phyloP scores from a whole-genome alignment of 768 basidiomycete genomes.

The Boletales sp. region DNA sequence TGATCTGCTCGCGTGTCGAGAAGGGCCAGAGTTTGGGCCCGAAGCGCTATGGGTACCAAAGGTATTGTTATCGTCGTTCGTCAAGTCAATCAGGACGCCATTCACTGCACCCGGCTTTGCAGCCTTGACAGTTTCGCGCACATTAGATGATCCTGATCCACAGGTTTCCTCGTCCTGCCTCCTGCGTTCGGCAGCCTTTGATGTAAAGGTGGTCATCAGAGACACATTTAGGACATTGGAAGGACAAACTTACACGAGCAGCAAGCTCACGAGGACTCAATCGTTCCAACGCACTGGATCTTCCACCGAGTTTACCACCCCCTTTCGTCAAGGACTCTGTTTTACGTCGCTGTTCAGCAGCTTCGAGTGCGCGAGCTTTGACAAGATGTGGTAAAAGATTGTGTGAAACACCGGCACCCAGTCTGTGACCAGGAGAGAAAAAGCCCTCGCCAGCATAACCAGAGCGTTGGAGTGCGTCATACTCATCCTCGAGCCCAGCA shows the following conservation, averaged over 20 bases:
- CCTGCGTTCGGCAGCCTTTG: conserved; percentile 84
- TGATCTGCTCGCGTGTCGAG: neutral
- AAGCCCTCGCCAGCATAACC: conserved; percentile 94
- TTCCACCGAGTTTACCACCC: conserved; percentile 62
- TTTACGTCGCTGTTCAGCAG: conserved; percentile 71
- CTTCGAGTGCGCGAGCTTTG: conserved; percentile 64
- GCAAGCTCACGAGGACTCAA: conserved; percentile 70
- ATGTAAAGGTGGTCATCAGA: neutral
- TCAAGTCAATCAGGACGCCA: conserved; percentile 56
- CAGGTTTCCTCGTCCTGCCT: conserved; percentile 72
- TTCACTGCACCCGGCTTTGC: conserved; percentile 60
- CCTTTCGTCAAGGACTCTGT: conserved; percentile 42
- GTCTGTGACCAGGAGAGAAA: conserved; percentile 63
- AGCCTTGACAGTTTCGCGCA: conserved; percentile 66
- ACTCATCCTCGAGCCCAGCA: conserved; percentile 77
- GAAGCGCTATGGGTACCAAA: conserved; percentile 13
- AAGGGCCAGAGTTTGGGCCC: conserved; percentile 28
- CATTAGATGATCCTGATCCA: conserved; percentile 53
- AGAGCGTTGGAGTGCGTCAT: conserved; percentile 67
- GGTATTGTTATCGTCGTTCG: conserved; percentile 28
- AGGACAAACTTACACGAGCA: conserved; percentile 48
- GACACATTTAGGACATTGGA: neutral
- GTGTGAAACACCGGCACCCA: conserved; percentile 69
- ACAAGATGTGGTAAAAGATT: conserved; percentile 65
- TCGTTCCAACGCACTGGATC: conserved; percentile 33